Base-by-base conservation (phyloP, 2,329 filamentous ascomycete species). In the Xylaria sp. region DNA sequence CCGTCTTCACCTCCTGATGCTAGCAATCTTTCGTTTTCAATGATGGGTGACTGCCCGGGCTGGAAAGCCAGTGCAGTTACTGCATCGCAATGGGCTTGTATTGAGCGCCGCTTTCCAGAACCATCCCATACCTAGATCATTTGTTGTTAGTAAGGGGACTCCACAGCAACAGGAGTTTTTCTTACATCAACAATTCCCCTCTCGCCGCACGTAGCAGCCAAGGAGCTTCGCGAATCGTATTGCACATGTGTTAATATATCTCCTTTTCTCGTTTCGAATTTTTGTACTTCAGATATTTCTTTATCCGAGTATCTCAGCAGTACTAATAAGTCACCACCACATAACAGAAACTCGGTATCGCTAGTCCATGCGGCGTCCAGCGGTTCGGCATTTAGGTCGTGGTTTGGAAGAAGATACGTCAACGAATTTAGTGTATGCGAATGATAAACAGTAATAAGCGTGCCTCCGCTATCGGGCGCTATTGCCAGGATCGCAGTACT, bases 1-100 rank as follows among this genome's bases (percentile, higher is more conserved):
- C 88, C 88, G 72, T 91, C 89, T 69, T 90, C 88, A 2, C 86
- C 86, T 28, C 88, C 88, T 1, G 88, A 88, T 8, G 89, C 89
- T 65, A 90, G 83, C 3, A 91, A 80, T 28, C 89, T 82, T 71
- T 90, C 87, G 59, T 85, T 84, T 7, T 84, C 80, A 3, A 75
- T 64, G 0, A 74, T 64, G 1, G 77, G 77, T 15, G 78, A 74
- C 65, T 84, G 82, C 20, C 87, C 71, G 12, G 89, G 89, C 73
- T 91, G 89, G 88, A 89, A 91, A 68, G 84, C 82, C 70, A 91
- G 81, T 3, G 85, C 83, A 0, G 87, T 89, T 62, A 91, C 86
- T 28, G 84, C 78, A 23, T 88, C 87, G 64, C 86, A 84, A 72
- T 91, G 89, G 7, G 88, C 88, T 55, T 84, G 83, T 65, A 90